Conservation (phyloP, 305 asterid species). For the Fraxinus floribunda region DNA sequence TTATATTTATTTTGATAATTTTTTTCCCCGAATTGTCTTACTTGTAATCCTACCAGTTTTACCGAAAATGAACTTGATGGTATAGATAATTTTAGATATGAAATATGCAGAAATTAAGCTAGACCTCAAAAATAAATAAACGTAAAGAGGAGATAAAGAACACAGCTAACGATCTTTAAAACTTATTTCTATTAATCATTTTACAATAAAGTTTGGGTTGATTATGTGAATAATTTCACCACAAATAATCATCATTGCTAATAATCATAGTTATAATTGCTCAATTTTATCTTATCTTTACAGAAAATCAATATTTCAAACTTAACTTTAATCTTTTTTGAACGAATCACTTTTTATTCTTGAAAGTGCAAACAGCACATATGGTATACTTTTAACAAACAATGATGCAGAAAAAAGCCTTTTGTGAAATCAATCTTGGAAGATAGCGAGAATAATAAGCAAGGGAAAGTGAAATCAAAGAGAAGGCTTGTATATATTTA, state of each 20-base stretch:
- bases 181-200: background rate
- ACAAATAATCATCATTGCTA: background rate
- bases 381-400: slow-evolving; percentile 18
- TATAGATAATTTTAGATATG: background rate
- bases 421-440: slow-evolving; percentile 49
- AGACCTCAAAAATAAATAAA: background rate
- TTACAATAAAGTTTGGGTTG: background rate
- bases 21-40: background rate
- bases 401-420: slow-evolving; percentile 41
- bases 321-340: slow-evolving; percentile 15
- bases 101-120: background rate
- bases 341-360: slow-evolving; percentile 34
- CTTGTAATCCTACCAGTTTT: background rate
- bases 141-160: background rate
- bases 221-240: background rate
- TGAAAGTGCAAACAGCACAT: slow-evolving; percentile 25
- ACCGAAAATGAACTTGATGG: background rate
- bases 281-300: background rate
- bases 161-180: background rate
- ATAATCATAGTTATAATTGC: background rate
- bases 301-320: slow-evolving; percentile 5
- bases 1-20: background rate
- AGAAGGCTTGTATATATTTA: background rate
- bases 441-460: slow-evolving; percentile 38
- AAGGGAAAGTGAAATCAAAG: slow-evolving; percentile 29